These are phyloP conservation scores for Aspergillus homomorphus DNA, from an alignment of 495 filamentous ascomycete genomes.

Conservation along the genomic window DNA sequence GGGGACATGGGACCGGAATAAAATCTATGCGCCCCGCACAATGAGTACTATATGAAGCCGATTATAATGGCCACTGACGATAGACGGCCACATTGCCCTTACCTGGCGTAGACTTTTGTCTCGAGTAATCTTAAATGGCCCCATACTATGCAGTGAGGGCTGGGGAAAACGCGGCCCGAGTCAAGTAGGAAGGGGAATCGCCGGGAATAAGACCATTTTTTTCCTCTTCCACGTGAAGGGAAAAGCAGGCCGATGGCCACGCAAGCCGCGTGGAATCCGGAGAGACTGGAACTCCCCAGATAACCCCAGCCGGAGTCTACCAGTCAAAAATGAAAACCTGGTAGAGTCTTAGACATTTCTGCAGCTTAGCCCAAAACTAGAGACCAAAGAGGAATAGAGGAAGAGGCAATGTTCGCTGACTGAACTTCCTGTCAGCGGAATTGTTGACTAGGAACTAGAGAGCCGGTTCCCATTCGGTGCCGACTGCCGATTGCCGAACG, in stretches of 20 bases:
- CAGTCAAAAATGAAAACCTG: background rate
- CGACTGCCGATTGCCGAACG: background rate
- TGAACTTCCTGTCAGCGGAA: background rate
- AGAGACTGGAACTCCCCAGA: background rate
- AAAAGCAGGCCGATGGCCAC: background rate
- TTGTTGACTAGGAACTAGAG: no score
- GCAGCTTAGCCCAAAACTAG: background rate
- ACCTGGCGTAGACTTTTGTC: background rate
- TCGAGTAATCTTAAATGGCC: no score
- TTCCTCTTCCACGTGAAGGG: background rate
- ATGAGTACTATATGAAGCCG: background rate
- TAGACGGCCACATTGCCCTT: background rate
- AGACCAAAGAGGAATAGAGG: background rate
- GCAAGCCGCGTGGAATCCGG: background rate
- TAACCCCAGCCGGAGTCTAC: no score
- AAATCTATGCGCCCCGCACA: no score
- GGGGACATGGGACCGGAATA: background rate
- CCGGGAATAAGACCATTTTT: no score
- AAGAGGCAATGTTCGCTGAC: background rate
- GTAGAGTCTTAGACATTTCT: no score
- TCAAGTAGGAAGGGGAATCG: background rate
- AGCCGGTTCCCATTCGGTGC: background rate
- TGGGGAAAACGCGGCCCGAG: background rate
- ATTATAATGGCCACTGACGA: background rate
- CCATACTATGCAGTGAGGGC: background rate